Base-by-base conservation (phyloP, 2,329 filamentous ascomycete genomes). In the Xylaria polymorpha region DNA sequence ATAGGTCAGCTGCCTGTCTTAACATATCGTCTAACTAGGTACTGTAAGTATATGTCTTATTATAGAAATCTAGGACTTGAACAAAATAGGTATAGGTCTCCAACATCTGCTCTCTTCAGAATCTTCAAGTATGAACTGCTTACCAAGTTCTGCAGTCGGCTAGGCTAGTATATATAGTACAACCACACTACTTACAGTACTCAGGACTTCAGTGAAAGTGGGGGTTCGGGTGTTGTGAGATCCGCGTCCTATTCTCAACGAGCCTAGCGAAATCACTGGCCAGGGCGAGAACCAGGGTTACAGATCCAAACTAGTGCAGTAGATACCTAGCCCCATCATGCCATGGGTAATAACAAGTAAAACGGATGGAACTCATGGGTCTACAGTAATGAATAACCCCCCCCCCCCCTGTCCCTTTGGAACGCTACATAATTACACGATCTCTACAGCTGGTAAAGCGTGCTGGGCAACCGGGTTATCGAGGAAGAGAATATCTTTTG, bases 291-390 rank as follows among this genome's bases (percentile, higher is more conserved):
- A 55, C 59, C 15, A 44, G 46, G 46, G 46, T 29, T 32, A 35
- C 18, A 66, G 22, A 60, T 43, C 35, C 43, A 37, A 44, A 61
- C 29, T 61, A 60, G 37, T 18, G 44, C 53, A 44, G 20, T 10
- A 57, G 20, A 43, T 29, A 44, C 5, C 4, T 44, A 37, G 55
- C 39, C 22, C 56, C 56, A 59, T 57, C 35, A 43, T 58, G 55
- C n/a, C 53, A 41, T 48, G 35, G n/a, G 43, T 64, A 64, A 44
- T 59, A 65, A 59, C 50, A 62, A 14, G 46, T 59, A 51, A 63
- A 62, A 66, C 58, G 39, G 43, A 29, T 29, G 25, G 25, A 4
- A 2, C 25, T 29, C 4, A 29, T 29, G 4, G 25, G 25, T 29
- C 25, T 29, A n/a, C n/a, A n/a, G n/a, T n/a, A 29, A 29, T 29